Evolutionary conservation across 352 stramenopile genomes (phyloP).

Genomic region (Globisporangium canariense): DNA sequence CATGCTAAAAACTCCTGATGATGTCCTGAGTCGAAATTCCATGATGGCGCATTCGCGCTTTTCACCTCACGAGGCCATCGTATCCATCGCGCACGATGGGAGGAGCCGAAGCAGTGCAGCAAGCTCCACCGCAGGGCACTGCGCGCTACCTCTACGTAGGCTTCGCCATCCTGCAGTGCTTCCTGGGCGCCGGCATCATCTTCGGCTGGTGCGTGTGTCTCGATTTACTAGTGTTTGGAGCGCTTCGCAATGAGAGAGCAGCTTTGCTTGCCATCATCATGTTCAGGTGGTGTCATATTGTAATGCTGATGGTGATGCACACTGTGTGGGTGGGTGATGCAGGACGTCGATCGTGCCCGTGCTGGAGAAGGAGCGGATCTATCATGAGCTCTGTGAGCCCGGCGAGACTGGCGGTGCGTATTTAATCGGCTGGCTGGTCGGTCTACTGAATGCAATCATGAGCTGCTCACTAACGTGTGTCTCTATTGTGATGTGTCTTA

Average conservation of each 20-base stretch:
- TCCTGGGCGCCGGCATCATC: conserved; percentile 54
- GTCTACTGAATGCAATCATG: not conserved
- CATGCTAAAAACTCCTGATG: not conserved
- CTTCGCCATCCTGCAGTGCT: conserved; percentile 64
- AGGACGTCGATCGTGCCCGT: conserved; percentile 61
- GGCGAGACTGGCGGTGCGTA: conserved; percentile 33
- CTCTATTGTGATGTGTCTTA: not conserved
- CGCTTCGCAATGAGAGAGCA: not conserved
- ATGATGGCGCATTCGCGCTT: not conserved
- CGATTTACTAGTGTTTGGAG: not conserved
- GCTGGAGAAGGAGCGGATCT: conserved; percentile 55
- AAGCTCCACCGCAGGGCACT: not conserved
- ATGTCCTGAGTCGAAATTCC: not conserved
- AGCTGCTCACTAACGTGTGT: not conserved
- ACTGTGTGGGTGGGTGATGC: not conserved
- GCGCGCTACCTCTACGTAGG: conserved; percentile 37
- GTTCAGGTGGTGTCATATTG: not conserved
- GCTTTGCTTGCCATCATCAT: not conserved
- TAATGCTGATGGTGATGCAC: conserved; percentile 8
- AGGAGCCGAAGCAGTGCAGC: not conserved
- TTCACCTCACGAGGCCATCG: not conserved
- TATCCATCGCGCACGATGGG: not conserved
- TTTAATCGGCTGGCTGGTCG: not conserved
- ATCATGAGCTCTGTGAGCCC: conserved; percentile 44
- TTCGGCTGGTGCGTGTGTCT: conserved; percentile 45